Evolutionary conservation across 2,329 filamentous ascomycete species (phyloP).

Genomic region (Geosmithia flava): DNA sequence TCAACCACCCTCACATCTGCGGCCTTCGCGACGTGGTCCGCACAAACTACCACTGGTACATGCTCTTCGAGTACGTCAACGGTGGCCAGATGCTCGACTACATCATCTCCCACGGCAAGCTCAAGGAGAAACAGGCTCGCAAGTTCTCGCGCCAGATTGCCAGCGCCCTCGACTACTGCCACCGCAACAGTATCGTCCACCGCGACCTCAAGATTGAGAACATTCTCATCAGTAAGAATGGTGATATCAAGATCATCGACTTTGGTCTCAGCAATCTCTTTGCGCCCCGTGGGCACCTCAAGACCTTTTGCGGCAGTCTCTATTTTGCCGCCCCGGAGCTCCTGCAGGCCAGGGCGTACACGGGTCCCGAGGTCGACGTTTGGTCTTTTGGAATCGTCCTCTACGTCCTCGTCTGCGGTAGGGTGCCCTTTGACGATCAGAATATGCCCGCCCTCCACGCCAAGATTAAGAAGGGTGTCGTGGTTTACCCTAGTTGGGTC

Average conservation of each 20-base stretch:
- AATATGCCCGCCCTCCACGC: slow-evolving; percentile 97
- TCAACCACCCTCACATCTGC: slow-evolving; percentile 93
- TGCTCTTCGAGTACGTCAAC: slow-evolving; percentile 98
- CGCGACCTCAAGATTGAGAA: slow-evolving; percentile 98
- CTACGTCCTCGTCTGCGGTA: slow-evolving; percentile 93
- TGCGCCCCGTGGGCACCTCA: slow-evolving; percentile 70
- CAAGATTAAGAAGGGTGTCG: slow-evolving; percentile 94
- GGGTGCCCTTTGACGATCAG: slow-evolving; percentile 97
- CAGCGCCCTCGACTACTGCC: slow-evolving; percentile 92
- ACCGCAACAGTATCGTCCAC: slow-evolving; percentile 96
- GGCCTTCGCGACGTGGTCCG: slow-evolving; percentile 90
- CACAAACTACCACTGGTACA: slow-evolving; percentile 98
- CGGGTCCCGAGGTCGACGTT: slow-evolving; percentile 89
- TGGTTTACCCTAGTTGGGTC: slow-evolving; percentile 92
- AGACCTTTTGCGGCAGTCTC: slow-evolving; percentile 94
- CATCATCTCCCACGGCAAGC: slow-evolving; percentile 92
- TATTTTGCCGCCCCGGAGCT: slow-evolving; percentile 97
- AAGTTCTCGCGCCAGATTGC: slow-evolving; percentile 97
- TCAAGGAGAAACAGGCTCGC: slow-evolving; percentile 96
- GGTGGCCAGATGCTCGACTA: slow-evolving; percentile 99
- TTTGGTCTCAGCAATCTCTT: slow-evolving; percentile 97
- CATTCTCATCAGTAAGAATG: slow-evolving; percentile 96
- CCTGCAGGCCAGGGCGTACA: slow-evolving; percentile 86
- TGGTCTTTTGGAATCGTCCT: slow-evolving; percentile 99
- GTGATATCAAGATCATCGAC: slow-evolving; percentile 98